Conservation (phyloP, 2,329 filamentous ascomycete species). For the Metarhizium humberi region DNA sequence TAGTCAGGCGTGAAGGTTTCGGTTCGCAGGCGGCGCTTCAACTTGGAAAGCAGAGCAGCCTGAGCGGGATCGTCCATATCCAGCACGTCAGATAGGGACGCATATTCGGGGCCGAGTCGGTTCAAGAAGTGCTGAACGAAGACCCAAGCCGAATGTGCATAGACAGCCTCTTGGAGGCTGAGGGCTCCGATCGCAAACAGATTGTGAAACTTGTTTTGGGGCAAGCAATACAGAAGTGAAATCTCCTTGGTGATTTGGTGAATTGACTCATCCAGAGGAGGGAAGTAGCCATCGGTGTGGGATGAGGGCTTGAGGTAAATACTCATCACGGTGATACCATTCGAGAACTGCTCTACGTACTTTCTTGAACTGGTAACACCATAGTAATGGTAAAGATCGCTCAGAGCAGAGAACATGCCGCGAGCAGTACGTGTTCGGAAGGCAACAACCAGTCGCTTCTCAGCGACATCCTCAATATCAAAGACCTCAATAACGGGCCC, state of each 20-base stretch:
- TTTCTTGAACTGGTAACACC: slow-evolving; percentile 92
- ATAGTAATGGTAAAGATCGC: slow-evolving; percentile 97
- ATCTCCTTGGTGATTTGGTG: slow-evolving; percentile 99
- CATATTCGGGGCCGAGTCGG: slow-evolving; percentile 85
- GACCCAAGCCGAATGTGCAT: slow-evolving; percentile 95
- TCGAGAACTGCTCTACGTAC: slow-evolving; percentile 98
- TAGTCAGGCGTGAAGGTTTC: slow-evolving; percentile 98
- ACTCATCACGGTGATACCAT: slow-evolving; percentile 95
- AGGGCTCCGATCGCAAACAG: slow-evolving; percentile 80
- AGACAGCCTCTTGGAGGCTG: slow-evolving; percentile 93
- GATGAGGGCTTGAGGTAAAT: slow-evolving; percentile 75
- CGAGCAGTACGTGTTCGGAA: slow-evolving; percentile 89
- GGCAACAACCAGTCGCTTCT: slow-evolving; percentile 90
- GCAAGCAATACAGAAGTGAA: slow-evolving; percentile 92
- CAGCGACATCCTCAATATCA: slow-evolving; percentile 80
- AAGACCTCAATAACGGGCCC: slow-evolving; percentile 97
- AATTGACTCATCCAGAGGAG: slow-evolving; percentile 87
- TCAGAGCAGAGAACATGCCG: slow-evolving; percentile 89
- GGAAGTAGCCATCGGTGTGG: slow-evolving; percentile 47
- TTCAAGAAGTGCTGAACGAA: slow-evolving; percentile 98
- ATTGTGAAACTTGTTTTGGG: slow-evolving; percentile 89
- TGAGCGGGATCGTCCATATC: slow-evolving; percentile 76
- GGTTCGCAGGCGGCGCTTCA: slow-evolving; percentile 89
- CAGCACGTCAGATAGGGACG: slow-evolving; percentile 71
- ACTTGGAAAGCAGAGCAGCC: slow-evolving; percentile 78